phyloP scores from a whole-genome alignment of 176 grass and related monocot genomes.

The Neostapfia colusana region DNA sequence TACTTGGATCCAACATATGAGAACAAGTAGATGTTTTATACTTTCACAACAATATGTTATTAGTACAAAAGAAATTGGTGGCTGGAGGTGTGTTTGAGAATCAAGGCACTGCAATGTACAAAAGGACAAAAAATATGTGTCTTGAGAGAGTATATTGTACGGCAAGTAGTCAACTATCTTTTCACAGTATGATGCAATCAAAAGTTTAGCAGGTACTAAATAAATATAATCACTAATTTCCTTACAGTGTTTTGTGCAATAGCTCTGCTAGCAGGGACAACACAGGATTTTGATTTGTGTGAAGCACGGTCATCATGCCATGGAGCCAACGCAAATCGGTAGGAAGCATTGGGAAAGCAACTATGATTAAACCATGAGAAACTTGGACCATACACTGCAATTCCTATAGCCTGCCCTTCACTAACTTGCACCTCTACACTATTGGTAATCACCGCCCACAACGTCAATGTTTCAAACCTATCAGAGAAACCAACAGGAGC shows the following conservation, averaged over 20 bases:
- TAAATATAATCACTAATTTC: constrained; percentile 23
- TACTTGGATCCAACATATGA: constrained; percentile 3
- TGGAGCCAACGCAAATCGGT: constrained; percentile 46
- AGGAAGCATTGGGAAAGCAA: constrained; percentile 75
- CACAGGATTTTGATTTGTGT: constrained; percentile 30
- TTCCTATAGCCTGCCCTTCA: constrained; percentile 50
- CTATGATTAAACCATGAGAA: constrained; percentile 99
- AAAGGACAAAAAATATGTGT: not conserved
- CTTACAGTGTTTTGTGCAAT: constrained; percentile 43
- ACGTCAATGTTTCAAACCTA: constrained; percentile 42
- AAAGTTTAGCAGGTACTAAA: constrained; percentile 19
- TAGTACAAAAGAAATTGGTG: not conserved
- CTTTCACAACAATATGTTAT: not conserved
- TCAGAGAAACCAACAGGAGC: not conserved
- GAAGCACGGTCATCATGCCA: constrained; percentile 18
- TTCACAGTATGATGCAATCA: constrained; percentile 8
- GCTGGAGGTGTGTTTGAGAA: not conserved
- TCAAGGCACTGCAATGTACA: not conserved
- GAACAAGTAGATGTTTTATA: not conserved
- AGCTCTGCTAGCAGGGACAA: constrained; percentile 44
- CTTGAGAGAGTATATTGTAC: not conserved
- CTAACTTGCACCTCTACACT: constrained; percentile 73
- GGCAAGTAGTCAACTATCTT: constrained; percentile 18
- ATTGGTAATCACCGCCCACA: constrained; percentile 75
- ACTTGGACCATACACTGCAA: constrained; percentile 65